Conservation (phyloP, 2,329 filamentous ascomycete species). For the Chalaropsis ovoidea region DNA sequence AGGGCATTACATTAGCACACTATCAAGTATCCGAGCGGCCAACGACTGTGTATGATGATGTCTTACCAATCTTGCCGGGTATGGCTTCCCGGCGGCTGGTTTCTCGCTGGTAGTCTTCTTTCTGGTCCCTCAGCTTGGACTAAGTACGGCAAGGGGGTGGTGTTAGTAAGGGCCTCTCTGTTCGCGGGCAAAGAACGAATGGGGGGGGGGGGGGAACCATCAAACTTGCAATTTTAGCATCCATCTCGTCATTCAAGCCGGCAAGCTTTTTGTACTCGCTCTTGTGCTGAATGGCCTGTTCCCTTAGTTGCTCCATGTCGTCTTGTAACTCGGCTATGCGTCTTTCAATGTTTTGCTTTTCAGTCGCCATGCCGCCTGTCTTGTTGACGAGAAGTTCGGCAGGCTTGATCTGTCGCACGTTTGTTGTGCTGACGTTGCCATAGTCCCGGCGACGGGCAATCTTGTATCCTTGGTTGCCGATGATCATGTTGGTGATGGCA, state of each 20-base stretch:
- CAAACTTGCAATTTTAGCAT: background rate
- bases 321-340: constrained; percentile 38
- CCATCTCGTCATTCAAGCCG: background rate
- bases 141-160: constrained; percentile 32
- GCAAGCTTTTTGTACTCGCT: background rate
- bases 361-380: constrained; percentile 58
- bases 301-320: constrained; percentile 34
- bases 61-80: constrained; percentile 59
- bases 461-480: constrained; percentile 52
- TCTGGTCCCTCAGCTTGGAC: constrained; percentile 48
- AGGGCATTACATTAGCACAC: background rate
- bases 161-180: background rate
- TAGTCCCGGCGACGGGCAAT: constrained; percentile 70
- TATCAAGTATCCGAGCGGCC: background rate
- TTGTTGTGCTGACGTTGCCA: constrained; percentile 61
- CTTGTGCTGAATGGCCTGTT: constrained; percentile 33
- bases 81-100: constrained; percentile 55
- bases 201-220: background rate
- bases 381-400: constrained; percentile 64
- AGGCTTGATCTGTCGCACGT: constrained; percentile 51
- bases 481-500: constrained; percentile 58
- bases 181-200: background rate
- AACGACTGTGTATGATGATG: background rate
- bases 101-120: constrained; percentile 56
- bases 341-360: constrained; percentile 51